Percentiles rank a stretch among this genome's conserved stretches.
Conservation (phyloP, 2,329 filamentous ascomycete genomes). For the Scytalidium lignicola region DNA sequence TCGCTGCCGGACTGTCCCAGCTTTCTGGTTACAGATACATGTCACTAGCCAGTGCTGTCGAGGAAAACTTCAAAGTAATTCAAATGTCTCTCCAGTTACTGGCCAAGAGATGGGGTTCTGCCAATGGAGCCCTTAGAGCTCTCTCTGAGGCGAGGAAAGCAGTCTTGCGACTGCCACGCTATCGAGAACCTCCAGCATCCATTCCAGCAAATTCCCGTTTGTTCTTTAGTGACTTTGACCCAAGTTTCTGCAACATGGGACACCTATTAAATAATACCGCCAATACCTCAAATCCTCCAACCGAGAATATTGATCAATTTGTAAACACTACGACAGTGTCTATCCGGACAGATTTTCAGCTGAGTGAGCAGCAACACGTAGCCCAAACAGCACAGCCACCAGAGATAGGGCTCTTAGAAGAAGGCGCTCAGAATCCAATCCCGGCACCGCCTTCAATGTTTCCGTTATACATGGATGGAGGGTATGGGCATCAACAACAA, state of each 20-base stretch:
- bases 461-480: slow-evolving; percentile 1
- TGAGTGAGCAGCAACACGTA: not conserved
- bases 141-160: slow-evolving; percentile 2
- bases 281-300: not conserved
- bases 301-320: not conserved
- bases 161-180: slow-evolving; percentile 1
- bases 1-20: slow-evolving; percentile 1
- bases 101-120: slow-evolving; percentile 2
- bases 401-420: not conserved
- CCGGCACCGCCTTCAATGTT: not conserved
- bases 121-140: slow-evolving; percentile 2
- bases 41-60: slow-evolving; percentile 1
- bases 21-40: slow-evolving; percentile 4
- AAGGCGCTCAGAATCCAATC: not conserved
- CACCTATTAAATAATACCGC: not conserved
- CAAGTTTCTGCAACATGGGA: slow-evolving; percentile 2
- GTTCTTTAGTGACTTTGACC: slow-evolving; percentile 2
- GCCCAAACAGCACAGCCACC: not conserved
- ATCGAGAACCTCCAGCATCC: slow-evolving; percentile 1
- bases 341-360: not conserved
- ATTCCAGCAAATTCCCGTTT: slow-evolving; percentile 1
- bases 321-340: not conserved
- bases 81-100: slow-evolving; percentile 2
- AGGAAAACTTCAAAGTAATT: slow-evolving; percentile 3
- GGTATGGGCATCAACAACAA: slow-evolving; percentile 1